phyloP scores from a whole-genome alignment of 306 rosid species.

The Bauhinia variegata region DNA sequence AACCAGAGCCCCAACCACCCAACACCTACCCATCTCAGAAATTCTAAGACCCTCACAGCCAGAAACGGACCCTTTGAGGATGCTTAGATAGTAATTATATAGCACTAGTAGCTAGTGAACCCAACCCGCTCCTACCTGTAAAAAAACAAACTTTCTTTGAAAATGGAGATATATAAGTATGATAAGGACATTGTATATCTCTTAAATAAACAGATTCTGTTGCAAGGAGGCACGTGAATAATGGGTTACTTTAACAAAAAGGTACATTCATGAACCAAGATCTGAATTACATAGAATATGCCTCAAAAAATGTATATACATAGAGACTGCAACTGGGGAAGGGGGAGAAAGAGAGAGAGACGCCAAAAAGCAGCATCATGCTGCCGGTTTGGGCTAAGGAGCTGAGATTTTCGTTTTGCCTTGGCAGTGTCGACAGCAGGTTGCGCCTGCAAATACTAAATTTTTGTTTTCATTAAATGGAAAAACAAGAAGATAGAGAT shows the following conservation, averaged over 20 bases:
- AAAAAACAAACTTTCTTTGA: background rate
- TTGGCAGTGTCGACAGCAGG: no score
- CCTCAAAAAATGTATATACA: conserved; percentile 13
- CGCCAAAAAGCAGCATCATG: conserved; percentile 2
- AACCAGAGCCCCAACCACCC: conserved; percentile 47
- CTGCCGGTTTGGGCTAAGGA: conserved; percentile 1
- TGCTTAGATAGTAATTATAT: background rate
- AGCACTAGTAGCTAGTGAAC: background rate
- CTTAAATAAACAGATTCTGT: conserved; percentile 36
- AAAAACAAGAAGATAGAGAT: no score
- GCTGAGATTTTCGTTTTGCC: background rate
- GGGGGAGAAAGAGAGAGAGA: conserved; percentile 22
- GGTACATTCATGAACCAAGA: conserved; percentile 24
- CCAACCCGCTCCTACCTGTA: background rate
- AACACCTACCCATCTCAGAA: conserved; percentile 49
- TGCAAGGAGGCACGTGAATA: conserved; percentile 49
- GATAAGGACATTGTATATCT: conserved; percentile 7
- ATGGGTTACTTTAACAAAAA: conserved; percentile 43
- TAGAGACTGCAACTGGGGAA: conserved; percentile 1
- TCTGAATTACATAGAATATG: conserved; percentile 32
- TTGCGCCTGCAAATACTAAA: no score
- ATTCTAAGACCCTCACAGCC: conserved; percentile 23
- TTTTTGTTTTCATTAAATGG: no score
- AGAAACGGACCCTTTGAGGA: conserved; percentile 5
- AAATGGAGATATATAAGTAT: background rate